Percentiles rank a stretch among this genome's conserved stretches.
Evolutionary conservation across 2,329 filamentous ascomycete genomes (phyloP).

Genomic region (Stemphylium vesicarium): DNA sequence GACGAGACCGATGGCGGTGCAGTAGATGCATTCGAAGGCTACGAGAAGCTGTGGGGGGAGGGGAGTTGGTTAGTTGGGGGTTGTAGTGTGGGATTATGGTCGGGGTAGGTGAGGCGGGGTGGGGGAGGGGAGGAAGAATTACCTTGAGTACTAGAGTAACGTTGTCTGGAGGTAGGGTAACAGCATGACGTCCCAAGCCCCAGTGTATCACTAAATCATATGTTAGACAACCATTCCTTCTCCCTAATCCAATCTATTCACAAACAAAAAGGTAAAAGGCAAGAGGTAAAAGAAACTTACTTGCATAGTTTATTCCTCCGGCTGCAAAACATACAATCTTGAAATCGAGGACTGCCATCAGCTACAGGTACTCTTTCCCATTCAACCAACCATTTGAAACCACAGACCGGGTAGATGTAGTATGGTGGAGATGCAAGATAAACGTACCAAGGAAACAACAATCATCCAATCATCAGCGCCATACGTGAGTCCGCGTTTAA

Average conservation of each 20-base stretch:
- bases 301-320: neutral
- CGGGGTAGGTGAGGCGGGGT: no score
- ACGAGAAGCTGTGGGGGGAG: slow-evolving; percentile 50
- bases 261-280: no score
- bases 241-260: no score
- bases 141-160: slow-evolving; percentile 4
- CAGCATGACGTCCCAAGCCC: slow-evolving; percentile 4
- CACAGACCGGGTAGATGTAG: no score
- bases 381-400: no score
- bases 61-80: no score
- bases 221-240: neutral
- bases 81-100: no score
- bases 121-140: neutral
- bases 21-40: slow-evolving; percentile 57
- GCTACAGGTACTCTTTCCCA: no score
- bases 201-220: neutral
- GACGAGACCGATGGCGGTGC: slow-evolving; percentile 57
- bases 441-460: slow-evolving; percentile 6
- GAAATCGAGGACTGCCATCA: neutral
- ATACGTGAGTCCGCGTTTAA: slow-evolving; percentile 4
- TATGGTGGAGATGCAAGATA: neutral
- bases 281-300: neutral
- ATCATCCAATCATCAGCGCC: slow-evolving; percentile 13
- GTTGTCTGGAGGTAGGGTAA: neutral
- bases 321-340: slow-evolving; percentile 1